Evolutionary conservation across 106 monocot genomes (phyloP).

Genomic region (Cymbidium sinense): DNA sequence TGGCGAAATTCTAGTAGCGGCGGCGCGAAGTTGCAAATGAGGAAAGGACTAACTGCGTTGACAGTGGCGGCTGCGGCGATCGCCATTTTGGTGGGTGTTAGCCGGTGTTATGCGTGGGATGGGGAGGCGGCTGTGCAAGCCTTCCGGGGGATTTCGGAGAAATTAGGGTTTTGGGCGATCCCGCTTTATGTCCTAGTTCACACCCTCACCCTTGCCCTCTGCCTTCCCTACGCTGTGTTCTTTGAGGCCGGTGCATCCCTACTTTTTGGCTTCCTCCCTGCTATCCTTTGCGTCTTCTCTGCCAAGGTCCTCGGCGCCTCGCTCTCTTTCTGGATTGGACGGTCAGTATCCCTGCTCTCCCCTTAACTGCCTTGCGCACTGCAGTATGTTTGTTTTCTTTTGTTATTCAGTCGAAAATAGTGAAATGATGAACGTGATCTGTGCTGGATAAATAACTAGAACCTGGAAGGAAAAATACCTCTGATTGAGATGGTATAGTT

Average conservation of each 20-base stretch:
- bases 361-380: neutral
- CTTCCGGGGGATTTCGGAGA: constrained; percentile 26
- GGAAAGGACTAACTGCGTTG: neutral
- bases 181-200: constrained; percentile 75
- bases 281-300: constrained; percentile 72
- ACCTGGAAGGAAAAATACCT: neutral
- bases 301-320: constrained; percentile 94
- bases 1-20: no score
- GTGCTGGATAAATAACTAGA: neutral
- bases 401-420: neutral
- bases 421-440: neutral
- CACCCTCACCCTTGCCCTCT: constrained; percentile 84
- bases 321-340: constrained; percentile 90
- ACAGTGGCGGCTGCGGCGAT: constrained; percentile 8
- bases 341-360: constrained; percentile 28
- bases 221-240: constrained; percentile 84
- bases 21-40: no score
- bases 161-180: constrained; percentile 76
- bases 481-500: neutral
- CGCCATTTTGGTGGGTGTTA: constrained; percentile 13
- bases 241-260: constrained; percentile 88
- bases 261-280: constrained; percentile 84
- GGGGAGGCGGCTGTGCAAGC: constrained; percentile 16
- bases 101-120: constrained; percentile 24
- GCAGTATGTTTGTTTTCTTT: no score